These are phyloP conservation scores for Oryza australiensis DNA, from an alignment of 176 grass and related monocot genomes.

Conservation along the genomic window DNA sequence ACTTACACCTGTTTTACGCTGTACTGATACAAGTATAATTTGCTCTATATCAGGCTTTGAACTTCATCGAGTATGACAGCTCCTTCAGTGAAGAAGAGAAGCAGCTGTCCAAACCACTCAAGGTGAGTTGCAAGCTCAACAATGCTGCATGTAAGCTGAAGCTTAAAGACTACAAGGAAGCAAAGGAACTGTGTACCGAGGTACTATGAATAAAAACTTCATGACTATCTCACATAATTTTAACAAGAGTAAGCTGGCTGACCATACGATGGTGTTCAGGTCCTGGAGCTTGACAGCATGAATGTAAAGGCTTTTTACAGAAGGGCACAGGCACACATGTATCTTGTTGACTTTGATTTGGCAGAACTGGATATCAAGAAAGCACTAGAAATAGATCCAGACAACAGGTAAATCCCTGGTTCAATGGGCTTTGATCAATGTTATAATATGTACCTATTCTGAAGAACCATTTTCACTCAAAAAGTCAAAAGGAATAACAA, in stretches of 20 bases:
- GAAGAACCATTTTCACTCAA: too few relatives aligned
- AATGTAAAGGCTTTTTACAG: conserved; percentile 92
- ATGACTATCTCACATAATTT: background rate
- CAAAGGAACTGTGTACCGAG: conserved; percentile 73
- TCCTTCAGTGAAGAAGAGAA: conserved; percentile 87
- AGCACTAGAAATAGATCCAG: conserved; percentile 83
- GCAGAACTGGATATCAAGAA: conserved; percentile 78
- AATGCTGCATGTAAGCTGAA: conserved; percentile 86
- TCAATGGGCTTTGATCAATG: background rate
- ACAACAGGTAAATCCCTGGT: conserved; percentile 61
- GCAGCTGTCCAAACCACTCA: conserved; percentile 55
- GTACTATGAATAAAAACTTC: conserved; percentile 35
- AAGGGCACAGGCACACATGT: conserved; percentile 66
- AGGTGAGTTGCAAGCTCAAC: conserved; percentile 84
- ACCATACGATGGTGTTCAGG: conserved; percentile 43
- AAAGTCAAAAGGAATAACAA: too few relatives aligned
- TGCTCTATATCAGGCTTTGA: conserved; percentile 51
- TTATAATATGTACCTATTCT: background rate
- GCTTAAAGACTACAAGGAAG: conserved; percentile 75
- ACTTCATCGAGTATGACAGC: conserved; percentile 61
- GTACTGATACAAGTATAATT: background rate
- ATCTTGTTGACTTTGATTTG: conserved; percentile 78
- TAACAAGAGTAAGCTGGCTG: conserved; percentile 6
- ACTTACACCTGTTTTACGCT: conserved; percentile 10
- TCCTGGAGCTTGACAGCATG: conserved; percentile 66